Conservation (phyloP, 1,139 yeast genomes). For the Diutina siamensis region DNA sequence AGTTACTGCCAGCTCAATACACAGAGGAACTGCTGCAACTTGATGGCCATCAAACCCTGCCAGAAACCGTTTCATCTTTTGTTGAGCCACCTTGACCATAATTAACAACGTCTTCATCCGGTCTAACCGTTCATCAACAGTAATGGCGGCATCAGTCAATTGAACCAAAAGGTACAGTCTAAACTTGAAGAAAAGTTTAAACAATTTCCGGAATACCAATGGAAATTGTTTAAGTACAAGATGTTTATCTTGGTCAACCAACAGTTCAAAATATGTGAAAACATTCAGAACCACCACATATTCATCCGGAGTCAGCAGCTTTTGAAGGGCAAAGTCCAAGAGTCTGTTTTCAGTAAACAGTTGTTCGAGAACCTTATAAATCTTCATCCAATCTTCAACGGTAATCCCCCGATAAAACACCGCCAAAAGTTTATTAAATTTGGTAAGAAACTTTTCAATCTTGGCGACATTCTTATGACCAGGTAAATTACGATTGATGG, state of each 20-base stretch:
- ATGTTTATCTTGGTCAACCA: conserved; percentile 31
- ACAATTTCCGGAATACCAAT: conserved; percentile 51
- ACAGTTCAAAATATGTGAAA: conserved; percentile 54
- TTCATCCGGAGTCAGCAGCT: conserved; percentile 34
- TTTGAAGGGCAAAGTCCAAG: conserved; percentile 34
- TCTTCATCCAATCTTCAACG: conserved; percentile 69
- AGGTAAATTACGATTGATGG: conserved; percentile 37
- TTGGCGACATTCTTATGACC: conserved; percentile 32
- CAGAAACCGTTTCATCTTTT: conserved; percentile 59
- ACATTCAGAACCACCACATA: conserved; percentile 56
- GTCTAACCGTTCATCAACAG: conserved; percentile 50
- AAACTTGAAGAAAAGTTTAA: conserved; percentile 58
- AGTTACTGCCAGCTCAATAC: conserved; percentile 70
- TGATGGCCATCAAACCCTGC: conserved; percentile 36
- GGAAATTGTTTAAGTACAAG: conserved; percentile 51
- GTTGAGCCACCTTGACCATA: conserved; percentile 52
- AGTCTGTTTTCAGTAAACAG: conserved; percentile 44
- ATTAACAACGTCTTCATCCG: conserved; percentile 62
- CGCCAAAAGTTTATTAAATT: conserved; percentile 52
- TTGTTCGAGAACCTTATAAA: conserved; percentile 63
- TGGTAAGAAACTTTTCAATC: conserved; percentile 48
- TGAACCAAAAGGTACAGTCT: conserved; percentile 55
- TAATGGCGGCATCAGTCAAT: conserved; percentile 46
- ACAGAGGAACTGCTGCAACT: conserved; percentile 54
- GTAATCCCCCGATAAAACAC: conserved; percentile 50